These are phyloP conservation scores for Claviceps paspali DNA, from an alignment of 2,329 filamentous ascomycete species.

Conservation along the genomic window DNA sequence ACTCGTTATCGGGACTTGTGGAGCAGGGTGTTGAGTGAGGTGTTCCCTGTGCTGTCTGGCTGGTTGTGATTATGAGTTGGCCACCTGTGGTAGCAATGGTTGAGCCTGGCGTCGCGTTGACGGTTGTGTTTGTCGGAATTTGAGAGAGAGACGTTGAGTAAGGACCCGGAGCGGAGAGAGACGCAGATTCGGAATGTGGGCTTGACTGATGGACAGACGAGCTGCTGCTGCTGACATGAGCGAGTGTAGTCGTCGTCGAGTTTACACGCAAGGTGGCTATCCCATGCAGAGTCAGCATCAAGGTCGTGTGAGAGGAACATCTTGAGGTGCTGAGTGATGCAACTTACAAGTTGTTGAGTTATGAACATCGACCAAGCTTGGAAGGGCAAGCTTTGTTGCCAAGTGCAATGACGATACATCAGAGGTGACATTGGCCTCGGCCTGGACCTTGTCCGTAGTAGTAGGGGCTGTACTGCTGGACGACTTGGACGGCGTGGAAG, in stretches of 20 bases:
- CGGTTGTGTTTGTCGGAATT: not conserved
- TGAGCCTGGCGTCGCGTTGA: not conserved
- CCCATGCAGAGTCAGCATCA: not conserved
- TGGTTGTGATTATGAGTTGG: not conserved
- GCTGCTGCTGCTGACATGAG: conserved; percentile 1
- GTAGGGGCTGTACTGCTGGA: not conserved
- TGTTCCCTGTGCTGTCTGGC: not conserved
- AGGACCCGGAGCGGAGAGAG: not conserved
- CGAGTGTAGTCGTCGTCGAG: conserved; percentile 3
- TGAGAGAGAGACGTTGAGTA: not conserved
- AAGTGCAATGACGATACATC: conserved; percentile 4
- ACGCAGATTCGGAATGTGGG: not conserved
- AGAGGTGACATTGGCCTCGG: conserved; percentile 6
- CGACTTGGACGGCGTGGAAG: too few relatives aligned
- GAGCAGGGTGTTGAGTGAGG: conserved; percentile 1
- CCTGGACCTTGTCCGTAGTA: too few relatives aligned
- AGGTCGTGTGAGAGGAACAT: not conserved
- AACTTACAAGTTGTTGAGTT: conserved; percentile 13
- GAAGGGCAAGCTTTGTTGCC: conserved; percentile 6
- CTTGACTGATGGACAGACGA: conserved; percentile 2
- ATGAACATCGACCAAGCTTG: conserved; percentile 6
- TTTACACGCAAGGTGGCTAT: conserved; percentile 3
- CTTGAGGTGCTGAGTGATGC: not conserved
- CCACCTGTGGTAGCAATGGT: not conserved
- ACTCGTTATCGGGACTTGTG: not conserved